Base-by-base conservation (phyloP, 345 rosid genomes). In the Kernera saxatilis region DNA sequence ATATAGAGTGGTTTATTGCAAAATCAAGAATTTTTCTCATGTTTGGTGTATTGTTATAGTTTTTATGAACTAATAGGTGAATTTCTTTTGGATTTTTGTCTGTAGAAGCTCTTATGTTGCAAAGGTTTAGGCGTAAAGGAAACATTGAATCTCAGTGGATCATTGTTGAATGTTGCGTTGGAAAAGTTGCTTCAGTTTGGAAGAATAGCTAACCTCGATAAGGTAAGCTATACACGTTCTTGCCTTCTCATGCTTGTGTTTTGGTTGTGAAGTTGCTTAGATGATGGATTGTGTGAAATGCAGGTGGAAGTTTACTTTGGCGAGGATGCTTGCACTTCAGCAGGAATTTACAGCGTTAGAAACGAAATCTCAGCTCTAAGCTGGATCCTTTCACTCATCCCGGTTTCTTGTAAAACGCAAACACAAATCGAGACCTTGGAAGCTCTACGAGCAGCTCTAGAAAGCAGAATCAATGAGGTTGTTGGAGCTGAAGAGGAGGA, bases 281-380 rank as follows among this genome's bases (percentile, higher is more conserved):
- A 56, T 67, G 44, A 22, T 74, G 27, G 17, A 40, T n/a, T 77
- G 68, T 18, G 30, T 77, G 56, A 44, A 22, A 25, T 84, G 82
- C 84, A 94, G 99, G 93, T 83, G 67, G 97, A 94, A 64, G 84
- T 94, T 63, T 94, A 91, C 66, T 94, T 94, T 79, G 82, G 84
- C 15, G 85, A 83, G 59, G 76, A 51, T 61, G 75, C 68, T 40
- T 73, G 81, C 54, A 39, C 71, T 71, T 52, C 82, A 32, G 6
- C 61, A 32, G 92, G 85, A 74, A 71, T 62, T 50, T 85, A 79
- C 69, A 86, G 90, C 27, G 23, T 69, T 58, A 87, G 87, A 80
- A 94, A 91, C 58, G 99, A 94, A 77, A 68, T 91, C 81, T 88
- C 88, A 70, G 82, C 92, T 81, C 89, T 88, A 26, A 85, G 73